These are phyloP conservation scores for Haplosporangium sp. DNA, from an alignment of 371 early-diverging fungal genomes.

Conservation along the genomic window DNA sequence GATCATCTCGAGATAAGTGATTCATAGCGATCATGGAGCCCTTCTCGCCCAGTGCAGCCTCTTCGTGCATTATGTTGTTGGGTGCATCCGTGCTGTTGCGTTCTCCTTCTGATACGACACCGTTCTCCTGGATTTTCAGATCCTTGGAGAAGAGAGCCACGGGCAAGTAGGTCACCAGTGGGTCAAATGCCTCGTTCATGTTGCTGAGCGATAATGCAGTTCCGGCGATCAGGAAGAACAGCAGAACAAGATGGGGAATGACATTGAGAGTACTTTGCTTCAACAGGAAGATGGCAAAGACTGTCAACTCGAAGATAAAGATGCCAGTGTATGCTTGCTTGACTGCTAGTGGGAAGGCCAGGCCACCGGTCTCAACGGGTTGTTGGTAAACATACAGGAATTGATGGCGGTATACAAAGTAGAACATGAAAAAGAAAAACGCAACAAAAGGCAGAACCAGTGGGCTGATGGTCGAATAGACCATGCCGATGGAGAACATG, in stretches of 20 bases:
- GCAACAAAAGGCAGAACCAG: conserved; percentile 81
- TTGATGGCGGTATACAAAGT: conserved; percentile 83
- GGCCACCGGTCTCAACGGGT: conserved; percentile 72
- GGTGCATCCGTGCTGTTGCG: neutral
- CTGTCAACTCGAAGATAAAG: conserved; percentile 74
- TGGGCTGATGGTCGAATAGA: conserved; percentile 85
- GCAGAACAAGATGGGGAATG: conserved; percentile 62
- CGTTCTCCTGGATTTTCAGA: conserved; percentile 29
- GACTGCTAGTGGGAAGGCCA: conserved; percentile 75
- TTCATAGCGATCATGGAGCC: conserved; percentile 1
- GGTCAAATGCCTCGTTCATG: conserved; percentile 73
- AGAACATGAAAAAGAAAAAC: conserved; percentile 78
- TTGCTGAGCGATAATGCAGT: conserved; percentile 63
- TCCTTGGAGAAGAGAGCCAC: conserved; percentile 55
- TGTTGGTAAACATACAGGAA: conserved; percentile 82
- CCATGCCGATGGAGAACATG: conserved; percentile 63
- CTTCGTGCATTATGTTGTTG: conserved; percentile 4
- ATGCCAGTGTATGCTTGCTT: conserved; percentile 77
- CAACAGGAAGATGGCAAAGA: conserved; percentile 77
- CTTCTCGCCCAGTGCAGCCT: conserved; percentile 8
- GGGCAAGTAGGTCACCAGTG: conserved; percentile 75
- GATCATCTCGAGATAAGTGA: neutral
- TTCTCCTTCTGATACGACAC: conserved; percentile 22
- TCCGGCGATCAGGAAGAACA: conserved; percentile 62
- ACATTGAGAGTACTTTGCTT: conserved; percentile 46